Percentiles rank a stretch among this genome's conserved stretches.
Evolutionary conservation across 345 rosid genomes (phyloP).

Genomic region (Eucalyptus rudis): DNA sequence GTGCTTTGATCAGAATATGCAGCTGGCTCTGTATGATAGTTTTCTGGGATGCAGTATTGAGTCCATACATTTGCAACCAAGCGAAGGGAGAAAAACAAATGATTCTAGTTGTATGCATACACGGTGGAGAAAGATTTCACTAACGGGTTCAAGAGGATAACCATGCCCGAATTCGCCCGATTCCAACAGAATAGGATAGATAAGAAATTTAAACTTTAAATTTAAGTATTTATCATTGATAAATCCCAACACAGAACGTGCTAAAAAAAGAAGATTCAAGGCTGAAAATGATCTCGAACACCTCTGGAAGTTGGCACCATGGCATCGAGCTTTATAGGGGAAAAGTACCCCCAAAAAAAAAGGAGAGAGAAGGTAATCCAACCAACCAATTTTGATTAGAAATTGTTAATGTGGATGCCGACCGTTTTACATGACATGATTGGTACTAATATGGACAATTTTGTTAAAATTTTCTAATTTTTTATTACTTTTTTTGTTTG

Average conservation of each 20-base stretch:
- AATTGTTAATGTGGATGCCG: rapidly evolving
- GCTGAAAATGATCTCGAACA: background rate
- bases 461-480: too few relatives aligned
- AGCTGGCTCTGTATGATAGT: background rate
- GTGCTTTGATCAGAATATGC: background rate
- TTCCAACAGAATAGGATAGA: background rate
- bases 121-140: background rate
- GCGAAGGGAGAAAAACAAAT: background rate
- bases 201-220: background rate
- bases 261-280: background rate
- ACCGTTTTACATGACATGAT: rapidly evolving
- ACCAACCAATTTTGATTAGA: rapidly evolving
- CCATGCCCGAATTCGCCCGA: background rate
- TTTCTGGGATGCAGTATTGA: background rate
- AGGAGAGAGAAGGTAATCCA: rapidly evolving
- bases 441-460: rapidly evolving
- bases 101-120: background rate
- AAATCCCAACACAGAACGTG: background rate
- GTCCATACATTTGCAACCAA: background rate
- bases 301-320: background rate
- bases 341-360: too few relatives aligned
- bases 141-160: background rate
- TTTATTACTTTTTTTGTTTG: too few relatives aligned
- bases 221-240: background rate
- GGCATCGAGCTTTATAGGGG: background rate